Conservation (phyloP, 148 eudicot species). For the Cornus controversa region DNA sequence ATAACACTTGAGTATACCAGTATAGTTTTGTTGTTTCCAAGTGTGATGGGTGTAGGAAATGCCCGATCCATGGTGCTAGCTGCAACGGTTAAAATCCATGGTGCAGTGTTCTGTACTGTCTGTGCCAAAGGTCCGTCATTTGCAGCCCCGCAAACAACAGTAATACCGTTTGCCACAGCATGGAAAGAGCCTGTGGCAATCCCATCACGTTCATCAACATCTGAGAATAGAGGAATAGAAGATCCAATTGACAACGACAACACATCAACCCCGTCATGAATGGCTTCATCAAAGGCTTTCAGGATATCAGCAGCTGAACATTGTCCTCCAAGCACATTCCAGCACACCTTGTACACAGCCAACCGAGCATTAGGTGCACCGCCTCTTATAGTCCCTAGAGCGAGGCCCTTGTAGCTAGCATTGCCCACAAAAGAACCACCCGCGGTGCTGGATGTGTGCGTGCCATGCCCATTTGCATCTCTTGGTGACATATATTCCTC, state of each 20-base stretch:
- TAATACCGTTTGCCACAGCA: constrained; percentile 27
- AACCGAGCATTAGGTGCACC: constrained; percentile 29
- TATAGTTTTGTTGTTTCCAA: constrained; percentile 29
- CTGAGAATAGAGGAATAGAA: constrained; percentile 6
- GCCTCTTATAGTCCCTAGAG: constrained; percentile 25
- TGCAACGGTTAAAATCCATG: constrained; percentile 33
- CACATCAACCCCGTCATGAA: constrained; percentile 27
- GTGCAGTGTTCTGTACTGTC: constrained; percentile 24
- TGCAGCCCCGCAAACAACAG: constrained; percentile 26
- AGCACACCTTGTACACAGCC: constrained; percentile 34
- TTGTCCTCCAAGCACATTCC: not conserved
- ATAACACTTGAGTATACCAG: not conserved
- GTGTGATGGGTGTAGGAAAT: constrained; percentile 23
- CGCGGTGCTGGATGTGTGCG: constrained; percentile 24
- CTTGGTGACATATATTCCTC: constrained; percentile 18
- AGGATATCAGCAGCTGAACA: constrained; percentile 25
- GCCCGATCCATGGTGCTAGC: constrained; percentile 28
- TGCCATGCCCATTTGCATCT: constrained; percentile 34
- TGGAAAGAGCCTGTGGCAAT: constrained; percentile 29
- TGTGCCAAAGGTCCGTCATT: constrained; percentile 22
- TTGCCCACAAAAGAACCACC: constrained; percentile 19
- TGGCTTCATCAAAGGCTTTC: constrained; percentile 29
- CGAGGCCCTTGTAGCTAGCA: constrained; percentile 21
- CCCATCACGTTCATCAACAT: constrained; percentile 18
- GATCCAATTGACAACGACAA: constrained; percentile 16